Percentiles rank a stretch among this genome's conserved stretches.
Conservation (phyloP, 257 asterid genomes). For the Schizonepeta tenuifolia region DNA sequence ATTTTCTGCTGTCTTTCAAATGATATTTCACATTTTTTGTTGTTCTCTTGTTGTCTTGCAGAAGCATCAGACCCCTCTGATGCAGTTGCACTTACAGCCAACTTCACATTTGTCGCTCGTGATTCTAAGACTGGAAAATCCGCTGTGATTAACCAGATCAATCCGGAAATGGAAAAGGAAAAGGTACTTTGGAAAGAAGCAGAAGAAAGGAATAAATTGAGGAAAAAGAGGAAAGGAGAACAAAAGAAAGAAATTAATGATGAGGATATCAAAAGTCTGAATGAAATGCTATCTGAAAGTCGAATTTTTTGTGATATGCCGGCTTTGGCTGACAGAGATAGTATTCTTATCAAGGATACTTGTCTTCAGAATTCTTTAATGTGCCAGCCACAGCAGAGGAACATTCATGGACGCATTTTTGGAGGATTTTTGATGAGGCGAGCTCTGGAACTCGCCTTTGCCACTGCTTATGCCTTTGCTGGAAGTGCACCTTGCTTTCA, state of each 20-base stretch:
- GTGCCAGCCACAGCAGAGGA: conserved; percentile 97
- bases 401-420: conserved; percentile 88
- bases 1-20: conserved; percentile 13
- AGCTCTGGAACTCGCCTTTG: conserved; percentile 86
- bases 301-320: conserved; percentile 91
- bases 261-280: conserved; percentile 55
- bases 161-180: conserved; percentile 76
- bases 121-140: conserved; percentile 84
- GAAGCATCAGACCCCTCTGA: conserved; percentile 49
- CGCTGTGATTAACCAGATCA: conserved; percentile 72
- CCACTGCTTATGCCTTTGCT: conserved; percentile 86
- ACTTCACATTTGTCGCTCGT: conserved; percentile 95
- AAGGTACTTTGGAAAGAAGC: conserved; percentile 74
- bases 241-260: conserved; percentile 52
- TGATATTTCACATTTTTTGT: conserved; percentile 10
- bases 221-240: conserved; percentile 65
- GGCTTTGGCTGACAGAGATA: conserved; percentile 84
- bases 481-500: conserved; percentile 79
- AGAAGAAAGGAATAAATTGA: conserved; percentile 75
- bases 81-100: conserved; percentile 78
- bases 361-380: conserved; percentile 84
- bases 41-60: conserved; percentile 35
- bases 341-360: conserved; percentile 79
- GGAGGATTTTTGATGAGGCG: conserved; percentile 95
- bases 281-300: conserved; percentile 71